Conservation (phyloP, 1,284 basidiomycete genomes). For the Microbotryum violaceum region DNA sequence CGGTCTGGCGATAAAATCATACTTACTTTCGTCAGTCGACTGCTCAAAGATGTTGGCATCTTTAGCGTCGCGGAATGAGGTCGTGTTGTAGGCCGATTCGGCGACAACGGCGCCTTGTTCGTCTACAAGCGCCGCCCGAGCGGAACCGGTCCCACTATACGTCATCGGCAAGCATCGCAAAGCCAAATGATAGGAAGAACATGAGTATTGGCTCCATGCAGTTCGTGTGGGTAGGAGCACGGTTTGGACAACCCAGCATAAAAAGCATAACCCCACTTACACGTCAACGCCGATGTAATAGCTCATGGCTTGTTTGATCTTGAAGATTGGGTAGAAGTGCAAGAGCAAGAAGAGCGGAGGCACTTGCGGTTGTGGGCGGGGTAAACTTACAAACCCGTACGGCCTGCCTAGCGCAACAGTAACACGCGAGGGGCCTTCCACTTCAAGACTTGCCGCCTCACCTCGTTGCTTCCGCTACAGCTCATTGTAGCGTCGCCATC, state of each 20-base stretch:
- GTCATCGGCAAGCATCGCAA: too few relatives aligned
- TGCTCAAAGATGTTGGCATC: slow-evolving; percentile 95
- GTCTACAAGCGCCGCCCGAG: slow-evolving; percentile 74
- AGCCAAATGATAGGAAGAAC: background rate
- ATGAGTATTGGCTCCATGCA: background rate
- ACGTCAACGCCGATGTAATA: slow-evolving; percentile 56
- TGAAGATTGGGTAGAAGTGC: too few relatives aligned
- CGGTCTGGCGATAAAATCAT: too few relatives aligned
- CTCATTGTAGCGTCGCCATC: too few relatives aligned
- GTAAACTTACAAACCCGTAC: too few relatives aligned
- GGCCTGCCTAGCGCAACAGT: too few relatives aligned
- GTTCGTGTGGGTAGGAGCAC: background rate
- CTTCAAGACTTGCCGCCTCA: too few relatives aligned
- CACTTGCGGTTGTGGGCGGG: too few relatives aligned
- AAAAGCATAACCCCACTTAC: slow-evolving; percentile 37
- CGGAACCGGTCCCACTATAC: slow-evolving; percentile 78
- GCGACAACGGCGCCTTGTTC: slow-evolving; percentile 67
- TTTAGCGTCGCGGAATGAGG: slow-evolving; percentile 71
- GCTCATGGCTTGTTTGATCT: too few relatives aligned
- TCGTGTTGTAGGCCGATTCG: slow-evolving; percentile 66
- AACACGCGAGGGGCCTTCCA: too few relatives aligned
- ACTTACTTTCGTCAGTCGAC: slow-evolving; percentile 47
- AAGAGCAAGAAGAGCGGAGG: too few relatives aligned
- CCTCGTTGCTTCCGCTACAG: too few relatives aligned
- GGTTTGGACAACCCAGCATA: background rate